Percentiles rank a stretch among this genome's conserved stretches.
Conservation (phyloP, 495 filamentous ascomycete species). For the Pyrenopolyporus hunteri region DNA sequence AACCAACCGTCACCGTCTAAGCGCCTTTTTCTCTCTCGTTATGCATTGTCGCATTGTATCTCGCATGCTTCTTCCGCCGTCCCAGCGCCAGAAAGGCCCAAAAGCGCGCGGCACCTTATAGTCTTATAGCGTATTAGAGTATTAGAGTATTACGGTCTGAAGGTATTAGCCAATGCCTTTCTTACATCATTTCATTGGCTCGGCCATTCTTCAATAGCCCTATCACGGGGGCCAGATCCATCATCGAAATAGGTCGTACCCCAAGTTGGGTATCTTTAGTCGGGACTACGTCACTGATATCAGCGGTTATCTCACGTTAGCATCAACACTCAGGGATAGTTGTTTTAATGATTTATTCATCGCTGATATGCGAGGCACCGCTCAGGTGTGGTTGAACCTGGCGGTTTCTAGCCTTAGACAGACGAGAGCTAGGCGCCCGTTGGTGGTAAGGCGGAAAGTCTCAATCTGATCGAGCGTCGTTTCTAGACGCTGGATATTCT, state of each 20-base stretch:
- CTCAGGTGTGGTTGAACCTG: background rate
- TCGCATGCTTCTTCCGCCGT: background rate
- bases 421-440: conserved; percentile 12
- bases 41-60: background rate
- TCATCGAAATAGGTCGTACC: conserved; percentile 2
- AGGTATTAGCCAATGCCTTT: no score
- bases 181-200: conserved; percentile 21
- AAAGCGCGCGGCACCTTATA: conserved; percentile 29
- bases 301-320: background rate
- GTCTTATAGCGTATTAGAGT: background rate
- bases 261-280: conserved; percentile 18
- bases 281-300: background rate
- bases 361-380: conserved; percentile 3
- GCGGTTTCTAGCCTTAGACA: background rate
- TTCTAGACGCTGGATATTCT: conserved; percentile 1
- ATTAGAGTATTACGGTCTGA: background rate
- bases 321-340: background rate
- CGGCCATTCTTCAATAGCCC: background rate
- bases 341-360: conserved; percentile 7
- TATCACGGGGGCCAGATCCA: background rate
- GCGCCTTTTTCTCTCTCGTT: background rate
- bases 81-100: background rate
- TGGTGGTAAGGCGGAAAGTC: background rate
- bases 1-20: conserved; percentile 15
- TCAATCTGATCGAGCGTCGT: conserved; percentile 12